Evolutionary conservation across 805 yeast species (phyloP).

Genomic region (Metschnikowia cerradonensis): DNA sequence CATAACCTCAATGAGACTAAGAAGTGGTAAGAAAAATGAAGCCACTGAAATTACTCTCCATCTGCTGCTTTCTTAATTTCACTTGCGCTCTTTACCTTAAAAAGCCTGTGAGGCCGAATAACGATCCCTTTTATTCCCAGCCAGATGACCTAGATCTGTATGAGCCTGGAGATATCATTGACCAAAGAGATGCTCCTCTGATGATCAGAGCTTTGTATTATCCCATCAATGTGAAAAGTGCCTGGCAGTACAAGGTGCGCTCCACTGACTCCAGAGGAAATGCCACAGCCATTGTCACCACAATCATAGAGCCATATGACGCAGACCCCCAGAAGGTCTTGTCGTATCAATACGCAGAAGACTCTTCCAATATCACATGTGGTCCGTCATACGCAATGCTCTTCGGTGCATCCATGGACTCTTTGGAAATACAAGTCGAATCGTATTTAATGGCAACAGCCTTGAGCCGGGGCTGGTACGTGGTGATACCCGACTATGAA

Average conservation of each 20-base stretch:
- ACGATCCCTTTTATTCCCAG: slow-evolving; percentile 6
- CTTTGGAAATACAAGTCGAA: slow-evolving; percentile 17
- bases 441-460: slow-evolving; percentile 12
- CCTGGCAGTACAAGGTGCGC: slow-evolving; percentile 23
- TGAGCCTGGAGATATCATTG: slow-evolving; percentile 6
- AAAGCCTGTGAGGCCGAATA: slow-evolving; percentile 1
- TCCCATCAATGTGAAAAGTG: slow-evolving; percentile 9
- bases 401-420: slow-evolving; percentile 13
- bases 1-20: neutral
- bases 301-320: slow-evolving; percentile 19
- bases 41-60: neutral
- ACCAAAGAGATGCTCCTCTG: slow-evolving; percentile 2
- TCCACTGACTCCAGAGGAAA: slow-evolving; percentile 20
- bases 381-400: slow-evolving; percentile 21
- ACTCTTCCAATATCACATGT: slow-evolving; percentile 19
- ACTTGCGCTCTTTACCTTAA: slow-evolving; percentile 2
- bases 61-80: neutral
- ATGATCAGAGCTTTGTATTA: slow-evolving; percentile 5
- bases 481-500: slow-evolving; percentile 33
- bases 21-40: neutral
- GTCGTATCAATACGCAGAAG: slow-evolving; percentile 21
- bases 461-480: slow-evolving; percentile 30
- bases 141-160: slow-evolving; percentile 5
- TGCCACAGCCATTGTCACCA: slow-evolving; percentile 22
- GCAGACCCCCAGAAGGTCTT: slow-evolving; percentile 19